Base-by-base conservation (phyloP, 225 moss, liverwort and hornwort genomes). In the Polytrichum commune region DNA sequence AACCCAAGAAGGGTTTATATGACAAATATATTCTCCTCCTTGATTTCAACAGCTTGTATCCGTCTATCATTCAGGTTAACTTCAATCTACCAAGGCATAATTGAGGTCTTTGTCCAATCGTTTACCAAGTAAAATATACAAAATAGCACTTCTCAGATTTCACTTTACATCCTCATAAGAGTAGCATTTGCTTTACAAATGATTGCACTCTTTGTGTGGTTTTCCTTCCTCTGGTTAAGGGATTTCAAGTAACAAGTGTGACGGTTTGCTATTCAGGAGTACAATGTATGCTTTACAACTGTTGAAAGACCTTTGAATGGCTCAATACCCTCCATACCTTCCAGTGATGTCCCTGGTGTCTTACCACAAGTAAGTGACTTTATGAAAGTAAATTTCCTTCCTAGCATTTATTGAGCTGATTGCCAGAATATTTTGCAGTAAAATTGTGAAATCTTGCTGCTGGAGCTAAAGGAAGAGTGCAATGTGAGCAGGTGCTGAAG, bases 31-130 rank as follows among this genome's bases (percentile, higher is more conserved):
- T 98, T 57, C 80, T 98, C 67, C 80, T 98, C 66, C 93, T 98
- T 25, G 98, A 98, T 73, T 98, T 98, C 70, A 98, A 98, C 82
- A 98, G 98, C 82, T 84, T 98, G 55, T 98, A 98, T 67, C 98
- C 98, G 19, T 98, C 98, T 27, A 98, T 98, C 67, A 98, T 98
- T 72, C 98, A 98, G 94, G 98, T 97, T 81, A 58, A 24, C 20
- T 46, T 16, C 46, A 16, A 46, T 46, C 46, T 16, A 16, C 46
- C 46, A 46, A 46, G 46, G 46, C 46, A 46, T 46, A 13, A 13
- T 46, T 46, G 46, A 46, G 46, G 46, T 46, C 46, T 46, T 46
- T 46, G 46, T 46, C 16, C 16, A 16, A 46, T 46, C 16, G 0
- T 3, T 46, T 46, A 3, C 8, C 4, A 46, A 13, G 46, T 46